Evolutionary conservation across 2,329 filamentous ascomycete species (phyloP).

Genomic region (Talaromyces sp.): DNA sequence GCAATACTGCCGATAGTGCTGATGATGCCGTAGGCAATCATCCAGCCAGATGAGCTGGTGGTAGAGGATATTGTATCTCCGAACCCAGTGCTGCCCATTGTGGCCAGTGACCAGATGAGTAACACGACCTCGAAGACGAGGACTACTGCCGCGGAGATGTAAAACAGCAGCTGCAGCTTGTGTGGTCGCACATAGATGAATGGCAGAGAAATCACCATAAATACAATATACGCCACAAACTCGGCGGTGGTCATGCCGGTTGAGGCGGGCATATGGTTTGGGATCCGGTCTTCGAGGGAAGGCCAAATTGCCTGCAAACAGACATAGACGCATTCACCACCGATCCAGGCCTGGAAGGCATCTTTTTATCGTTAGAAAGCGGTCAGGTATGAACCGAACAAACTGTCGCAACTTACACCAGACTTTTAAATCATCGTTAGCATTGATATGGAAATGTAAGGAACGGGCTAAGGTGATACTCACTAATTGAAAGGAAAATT

Average conservation of each 20-base stretch:
- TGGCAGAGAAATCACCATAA: constrained; percentile 46
- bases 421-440: constrained; percentile 11
- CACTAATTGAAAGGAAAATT: constrained; percentile 37
- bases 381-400: not conserved
- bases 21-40: constrained; percentile 31
- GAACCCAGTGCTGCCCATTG: constrained; percentile 45
- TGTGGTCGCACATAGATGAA: constrained; percentile 49
- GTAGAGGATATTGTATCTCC: constrained; percentile 32
- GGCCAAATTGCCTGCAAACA: constrained; percentile 50
- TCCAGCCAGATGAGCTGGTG: constrained; percentile 25
- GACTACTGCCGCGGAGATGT: constrained; percentile 41
- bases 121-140: constrained; percentile 45
- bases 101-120: constrained; percentile 48
- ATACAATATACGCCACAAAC: constrained; percentile 48
- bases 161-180: constrained; percentile 46
- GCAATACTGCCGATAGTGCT: constrained; percentile 34
- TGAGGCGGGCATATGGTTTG: constrained; percentile 42
- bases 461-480: constrained; percentile 25
- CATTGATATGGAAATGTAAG: not conserved
- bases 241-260: constrained; percentile 49
- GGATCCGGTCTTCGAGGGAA: constrained; percentile 44
- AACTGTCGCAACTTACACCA: constrained; percentile 12
- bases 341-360: constrained; percentile 50
- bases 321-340: constrained; percentile 49
- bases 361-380: constrained; percentile 32